Base-by-base conservation (phyloP, 805 yeast genomes). In the Starmerella gropengiesseri region DNA sequence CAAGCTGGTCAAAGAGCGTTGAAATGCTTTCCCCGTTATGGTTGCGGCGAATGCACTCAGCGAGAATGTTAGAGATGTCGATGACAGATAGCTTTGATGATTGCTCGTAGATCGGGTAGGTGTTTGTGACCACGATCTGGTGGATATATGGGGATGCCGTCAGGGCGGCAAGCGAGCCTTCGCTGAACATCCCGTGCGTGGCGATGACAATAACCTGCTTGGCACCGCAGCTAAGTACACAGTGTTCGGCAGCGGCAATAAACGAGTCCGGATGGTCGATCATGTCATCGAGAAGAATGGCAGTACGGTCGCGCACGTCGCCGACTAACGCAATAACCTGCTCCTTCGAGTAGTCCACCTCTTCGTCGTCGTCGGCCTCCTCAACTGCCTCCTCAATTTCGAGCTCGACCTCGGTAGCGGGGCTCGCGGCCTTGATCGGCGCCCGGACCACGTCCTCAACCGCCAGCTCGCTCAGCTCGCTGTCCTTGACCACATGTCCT, bases 21-120 rank as follows among this genome's bases (percentile, higher is more conserved):
- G 95, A 83, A 49, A 89, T 87, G 55, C 93, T 81, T 68, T 89
- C 97, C 61, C 98, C 99, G 56, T 89, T 87, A 63, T 91, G 99
- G 60, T 91, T 95, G 68, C 99, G 81, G 67, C 99, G 79, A 48
- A 91, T 89, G 64, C 97, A 91, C 68, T 91, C 99, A 27, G 97
- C 97, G 59, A 91, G 82, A 41, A 91, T 86, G 16, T 94, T 81
- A 48, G 95, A 81, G 38, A 91, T 93, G 58, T 91, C 98, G 55
- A 91, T 86, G 38, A 85, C 81, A 13, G 77, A 77, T 55, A 91
- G 70, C 63, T 91, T 91, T 46, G 74, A 67, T 49, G 78, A 70
- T 38, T 68, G 70, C 51, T 72, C 72, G 16, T 79, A 67, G 40
- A 89, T 82, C 45, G 99, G 98, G 57, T 85, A 91, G 3, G 98